Percentiles rank a stretch among this genome's conserved stretches.
Conservation (phyloP, 345 rosid genomes). For the Angophora floribunda region DNA sequence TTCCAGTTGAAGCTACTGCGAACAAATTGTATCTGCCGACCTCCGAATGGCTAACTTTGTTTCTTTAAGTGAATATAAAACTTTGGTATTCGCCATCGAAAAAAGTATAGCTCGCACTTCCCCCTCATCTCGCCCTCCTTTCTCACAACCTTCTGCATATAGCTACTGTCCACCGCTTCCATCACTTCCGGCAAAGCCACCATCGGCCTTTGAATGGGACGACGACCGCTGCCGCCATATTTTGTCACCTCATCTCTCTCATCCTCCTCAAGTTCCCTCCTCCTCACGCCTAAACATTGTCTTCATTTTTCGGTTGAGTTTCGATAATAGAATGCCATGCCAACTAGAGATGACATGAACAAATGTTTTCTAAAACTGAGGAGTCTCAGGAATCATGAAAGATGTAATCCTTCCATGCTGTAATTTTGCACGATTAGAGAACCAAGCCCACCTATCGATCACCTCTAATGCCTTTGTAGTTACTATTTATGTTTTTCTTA, state of each 20-base stretch:
- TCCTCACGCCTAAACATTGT: neutral
- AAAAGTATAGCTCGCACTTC: neutral
- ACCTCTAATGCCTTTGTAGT: neutral
- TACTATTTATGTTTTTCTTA: neutral
- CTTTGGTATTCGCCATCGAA: too few relatives aligned
- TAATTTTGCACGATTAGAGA: neutral
- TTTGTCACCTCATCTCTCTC: neutral
- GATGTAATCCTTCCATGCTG: neutral
- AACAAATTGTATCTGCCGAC: rapidly evolving
- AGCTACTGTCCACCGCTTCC: neutral
- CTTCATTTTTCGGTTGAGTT: neutral
- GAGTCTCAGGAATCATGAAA: neutral
- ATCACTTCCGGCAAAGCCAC: neutral
- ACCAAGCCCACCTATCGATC: neutral
- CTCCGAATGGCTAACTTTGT: neutral
- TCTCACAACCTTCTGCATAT: neutral
- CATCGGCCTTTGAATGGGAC: neutral
- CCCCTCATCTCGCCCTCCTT: neutral
- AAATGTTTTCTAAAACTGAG: neutral
- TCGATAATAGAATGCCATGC: neutral
- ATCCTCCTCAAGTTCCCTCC: neutral
- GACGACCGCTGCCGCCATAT: neutral
- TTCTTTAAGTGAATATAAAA: too few relatives aligned
- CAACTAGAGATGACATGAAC: neutral
- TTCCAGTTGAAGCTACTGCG: neutral